Evolutionary conservation across 208 protist species (phyloP).

Genomic region (Leishmania arabica): DNA sequence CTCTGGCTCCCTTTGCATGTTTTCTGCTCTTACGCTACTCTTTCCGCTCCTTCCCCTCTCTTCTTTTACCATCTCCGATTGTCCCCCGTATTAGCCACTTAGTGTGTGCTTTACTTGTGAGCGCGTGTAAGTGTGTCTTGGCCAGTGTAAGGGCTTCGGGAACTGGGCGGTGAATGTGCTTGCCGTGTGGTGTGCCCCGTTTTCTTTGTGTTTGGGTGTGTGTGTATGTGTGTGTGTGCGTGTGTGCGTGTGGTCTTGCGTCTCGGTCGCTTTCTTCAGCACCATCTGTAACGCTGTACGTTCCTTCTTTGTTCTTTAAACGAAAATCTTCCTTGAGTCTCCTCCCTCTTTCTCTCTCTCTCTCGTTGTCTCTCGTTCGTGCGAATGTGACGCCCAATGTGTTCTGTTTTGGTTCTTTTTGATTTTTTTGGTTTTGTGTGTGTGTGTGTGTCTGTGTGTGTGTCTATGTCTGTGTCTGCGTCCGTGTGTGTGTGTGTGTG

Average conservation of each 20-base stretch:
- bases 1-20: neutral
- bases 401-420: neutral
- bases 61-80: neutral
- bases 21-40: neutral
- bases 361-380: neutral
- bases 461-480: neutral
- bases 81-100: neutral
- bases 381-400: neutral
- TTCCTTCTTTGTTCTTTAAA: neutral
- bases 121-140: neutral
- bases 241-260: neutral
- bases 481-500: neutral
- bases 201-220: too few species aligned
- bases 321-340: neutral
- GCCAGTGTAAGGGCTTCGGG: neutral
- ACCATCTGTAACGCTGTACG: neutral
- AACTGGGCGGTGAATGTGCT: neutral
- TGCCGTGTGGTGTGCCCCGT: neutral
- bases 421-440: neutral
- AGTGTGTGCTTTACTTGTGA: neutral
- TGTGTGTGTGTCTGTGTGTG: neutral
- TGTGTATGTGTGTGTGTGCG: too few species aligned
- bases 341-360: neutral
- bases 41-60: neutral
- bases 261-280: neutral